These are phyloP conservation scores for Gastrolobium bilobum DNA, from an alignment of 306 rosid genomes.

Conservation along the genomic window DNA sequence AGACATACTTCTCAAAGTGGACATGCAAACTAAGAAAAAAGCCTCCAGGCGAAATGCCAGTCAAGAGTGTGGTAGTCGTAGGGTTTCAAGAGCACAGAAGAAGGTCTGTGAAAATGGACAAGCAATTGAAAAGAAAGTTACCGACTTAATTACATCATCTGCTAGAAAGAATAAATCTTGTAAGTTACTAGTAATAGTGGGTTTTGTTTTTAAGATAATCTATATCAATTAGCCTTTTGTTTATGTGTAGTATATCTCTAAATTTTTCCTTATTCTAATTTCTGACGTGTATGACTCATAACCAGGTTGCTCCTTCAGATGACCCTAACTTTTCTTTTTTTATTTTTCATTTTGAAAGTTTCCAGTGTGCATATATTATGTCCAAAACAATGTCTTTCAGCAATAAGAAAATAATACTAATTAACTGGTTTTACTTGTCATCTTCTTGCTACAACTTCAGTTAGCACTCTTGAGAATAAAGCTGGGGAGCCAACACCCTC, in stretches of 20 bases:
- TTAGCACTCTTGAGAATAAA: conserved; percentile 60
- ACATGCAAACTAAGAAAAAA: conserved; percentile 87
- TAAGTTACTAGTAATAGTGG: conserved; percentile 52
- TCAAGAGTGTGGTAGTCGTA: conserved; percentile 63
- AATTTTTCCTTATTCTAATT: not conserved
- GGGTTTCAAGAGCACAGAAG: conserved; percentile 75
- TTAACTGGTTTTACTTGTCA: conserved; percentile 39
- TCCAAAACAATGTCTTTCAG: not conserved
- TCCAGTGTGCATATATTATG: not conserved
- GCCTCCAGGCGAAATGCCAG: conserved; percentile 60
- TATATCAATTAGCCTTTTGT: conserved; percentile 16
- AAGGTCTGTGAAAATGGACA: conserved; percentile 64
- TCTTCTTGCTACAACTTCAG: conserved; percentile 62
- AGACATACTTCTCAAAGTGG: conserved; percentile 38
- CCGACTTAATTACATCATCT: conserved; percentile 79
- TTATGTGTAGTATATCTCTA: not conserved
- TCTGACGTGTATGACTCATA: conserved; percentile 13
- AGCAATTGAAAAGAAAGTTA: conserved; percentile 66
- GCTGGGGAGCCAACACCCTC: conserved; percentile 59
- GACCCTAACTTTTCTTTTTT: not conserved
- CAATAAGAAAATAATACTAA: conserved; percentile 19
- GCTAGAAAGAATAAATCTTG: conserved; percentile 71
- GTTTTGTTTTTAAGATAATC: conserved; percentile 6
- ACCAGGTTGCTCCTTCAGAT: conserved; percentile 29
- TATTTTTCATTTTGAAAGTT: conserved; percentile 6